Base-by-base conservation (phyloP, 768 basidiomycete species). In the Tricholoma bakamatsutake region DNA sequence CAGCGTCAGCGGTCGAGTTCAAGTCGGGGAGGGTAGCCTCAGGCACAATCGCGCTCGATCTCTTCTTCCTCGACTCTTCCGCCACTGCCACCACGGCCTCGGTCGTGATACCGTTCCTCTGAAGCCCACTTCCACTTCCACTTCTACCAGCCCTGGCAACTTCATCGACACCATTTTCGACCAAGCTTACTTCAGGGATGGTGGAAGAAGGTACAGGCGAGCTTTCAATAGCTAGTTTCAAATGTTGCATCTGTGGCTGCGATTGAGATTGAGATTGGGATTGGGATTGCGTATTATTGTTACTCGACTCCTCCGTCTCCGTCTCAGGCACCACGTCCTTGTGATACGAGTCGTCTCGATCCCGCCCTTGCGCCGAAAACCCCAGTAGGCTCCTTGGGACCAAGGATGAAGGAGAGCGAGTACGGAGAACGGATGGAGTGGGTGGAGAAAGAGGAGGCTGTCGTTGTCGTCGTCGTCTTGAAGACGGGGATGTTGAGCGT, bases 301-400 rank as follows among this genome's bases (percentile, higher is more conserved):
- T 57, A 28, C 50, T 51, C 5, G 60, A 59, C 10, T 55, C 59
- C 40, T 59, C 55, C 5, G 57, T 54, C 13, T 62, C 49, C 5
- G 58, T 57, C 35, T 64, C 63, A 2, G 63, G 63, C 4, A 64
- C 59, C 18, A 61, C 51, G 6, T 57, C 63, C 21, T 55, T 52
- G 27, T 59, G 59, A 46, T 58, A 61, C 3, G 61, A 62, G 28
- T 62, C 60, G 21, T 59, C 50, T 4, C 28, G 28, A 11, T 24
- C 18, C n/a, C 31, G 21, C 4, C 24, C 15, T 27, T 34, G 35
- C 10, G 15, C 46, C 10, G 28, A 31, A 11, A 21, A 51, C 6
- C n/a, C 34, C 18, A 15, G 21, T n/a, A 18, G 24, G 5, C 9
- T 34, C n/a, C 13, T 45, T 30, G 42, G 4, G 21, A 24, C 27